Evolutionary conservation across 495 filamentous ascomycete genomes (phyloP).

Genomic region (Penicillium arizonense): DNA sequence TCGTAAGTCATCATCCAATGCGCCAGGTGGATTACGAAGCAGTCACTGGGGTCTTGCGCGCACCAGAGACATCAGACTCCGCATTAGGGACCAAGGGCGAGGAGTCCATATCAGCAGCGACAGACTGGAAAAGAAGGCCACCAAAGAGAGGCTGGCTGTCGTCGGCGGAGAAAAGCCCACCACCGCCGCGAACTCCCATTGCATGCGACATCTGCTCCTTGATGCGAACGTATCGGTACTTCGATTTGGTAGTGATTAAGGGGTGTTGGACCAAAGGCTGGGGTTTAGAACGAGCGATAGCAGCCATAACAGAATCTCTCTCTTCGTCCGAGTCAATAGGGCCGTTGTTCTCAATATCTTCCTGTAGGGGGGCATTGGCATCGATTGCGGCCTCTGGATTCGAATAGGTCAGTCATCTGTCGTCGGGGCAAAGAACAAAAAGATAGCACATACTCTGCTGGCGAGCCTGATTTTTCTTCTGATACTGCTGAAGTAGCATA

Average conservation of each 20-base stretch:
- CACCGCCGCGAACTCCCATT: constrained; percentile 48
- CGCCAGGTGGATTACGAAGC: constrained; percentile 2
- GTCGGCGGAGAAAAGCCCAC: constrained; percentile 44
- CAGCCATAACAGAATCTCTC: constrained; percentile 81
- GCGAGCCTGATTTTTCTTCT: constrained; percentile 98
- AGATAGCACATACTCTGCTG: constrained; percentile 72
- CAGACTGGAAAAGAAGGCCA: constrained; percentile 33
- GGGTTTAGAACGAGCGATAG: constrained; percentile 71
- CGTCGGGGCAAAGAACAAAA: background rate
- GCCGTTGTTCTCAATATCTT: constrained; percentile 72
- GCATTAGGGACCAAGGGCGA: constrained; percentile 21
- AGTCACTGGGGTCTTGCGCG: constrained; percentile 25
- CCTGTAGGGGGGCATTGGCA: constrained; percentile 86
- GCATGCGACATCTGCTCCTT: constrained; percentile 86
- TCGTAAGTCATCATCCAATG: constrained; percentile 17
- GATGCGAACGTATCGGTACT: constrained; percentile 81
- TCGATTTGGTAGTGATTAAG: constrained; percentile 62
- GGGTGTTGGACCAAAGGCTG: constrained; percentile 68
- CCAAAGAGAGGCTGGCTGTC: constrained; percentile 31
- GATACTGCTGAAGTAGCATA: constrained; percentile 88
- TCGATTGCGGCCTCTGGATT: constrained; percentile 82
- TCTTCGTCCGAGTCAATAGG: constrained; percentile 93
- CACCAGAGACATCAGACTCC: constrained; percentile 17
- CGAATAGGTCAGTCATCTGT: constrained; percentile 6
- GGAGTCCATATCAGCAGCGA: constrained; percentile 23